Percentiles rank a stretch among this genome's conserved stretches.
phyloP scores from a whole-genome alignment of 208 protist genomes.

The Trypanosoma lewisi region DNA sequence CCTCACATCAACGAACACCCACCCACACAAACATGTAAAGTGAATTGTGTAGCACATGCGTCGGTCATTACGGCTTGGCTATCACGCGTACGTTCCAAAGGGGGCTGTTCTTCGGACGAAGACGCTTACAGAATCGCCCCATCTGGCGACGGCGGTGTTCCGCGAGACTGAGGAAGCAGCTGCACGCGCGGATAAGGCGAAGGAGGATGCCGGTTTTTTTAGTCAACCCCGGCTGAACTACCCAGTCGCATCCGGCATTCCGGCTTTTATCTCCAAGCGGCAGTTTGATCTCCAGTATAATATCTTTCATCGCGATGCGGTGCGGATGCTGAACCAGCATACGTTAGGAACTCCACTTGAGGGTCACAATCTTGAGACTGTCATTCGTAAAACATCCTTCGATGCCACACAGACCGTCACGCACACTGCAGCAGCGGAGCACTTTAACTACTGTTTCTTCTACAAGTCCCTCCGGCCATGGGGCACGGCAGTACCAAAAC shows the following conservation, averaged over 20 bases:
- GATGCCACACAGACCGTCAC: slow-evolving; percentile 69
- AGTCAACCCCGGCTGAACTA: slow-evolving; percentile 69
- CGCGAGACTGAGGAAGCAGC: slow-evolving; percentile 59
- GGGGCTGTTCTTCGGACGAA: slow-evolving; percentile 28
- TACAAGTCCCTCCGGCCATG: slow-evolving; percentile 84
- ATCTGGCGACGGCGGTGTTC: slow-evolving; percentile 54
- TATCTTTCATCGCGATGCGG: slow-evolving; percentile 77
- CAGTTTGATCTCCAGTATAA: slow-evolving; percentile 83
- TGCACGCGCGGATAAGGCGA: slow-evolving; percentile 33
- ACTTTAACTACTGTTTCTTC: slow-evolving; percentile 92
- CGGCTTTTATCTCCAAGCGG: slow-evolving; percentile 55
- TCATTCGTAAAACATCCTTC: slow-evolving; percentile 77
- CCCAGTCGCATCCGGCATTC: slow-evolving; percentile 47
- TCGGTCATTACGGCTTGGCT: slow-evolving; percentile 31
- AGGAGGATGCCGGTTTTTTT: slow-evolving; percentile 66
- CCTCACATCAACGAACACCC: neutral
- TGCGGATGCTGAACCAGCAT: slow-evolving; percentile 68
- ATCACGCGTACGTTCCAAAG: slow-evolving; percentile 67
- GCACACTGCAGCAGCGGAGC: slow-evolving; percentile 72
- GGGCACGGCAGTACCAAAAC: slow-evolving; percentile 61
- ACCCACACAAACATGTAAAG: neutral
- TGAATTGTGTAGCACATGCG: slow-evolving; percentile 32
- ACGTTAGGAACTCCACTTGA: slow-evolving; percentile 76
- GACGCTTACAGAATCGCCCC: slow-evolving; percentile 12
- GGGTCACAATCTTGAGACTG: slow-evolving; percentile 79